Evolutionary conservation across 352 stramenopile genomes (phyloP).

Genomic region (Pythium pyrilobum): DNA sequence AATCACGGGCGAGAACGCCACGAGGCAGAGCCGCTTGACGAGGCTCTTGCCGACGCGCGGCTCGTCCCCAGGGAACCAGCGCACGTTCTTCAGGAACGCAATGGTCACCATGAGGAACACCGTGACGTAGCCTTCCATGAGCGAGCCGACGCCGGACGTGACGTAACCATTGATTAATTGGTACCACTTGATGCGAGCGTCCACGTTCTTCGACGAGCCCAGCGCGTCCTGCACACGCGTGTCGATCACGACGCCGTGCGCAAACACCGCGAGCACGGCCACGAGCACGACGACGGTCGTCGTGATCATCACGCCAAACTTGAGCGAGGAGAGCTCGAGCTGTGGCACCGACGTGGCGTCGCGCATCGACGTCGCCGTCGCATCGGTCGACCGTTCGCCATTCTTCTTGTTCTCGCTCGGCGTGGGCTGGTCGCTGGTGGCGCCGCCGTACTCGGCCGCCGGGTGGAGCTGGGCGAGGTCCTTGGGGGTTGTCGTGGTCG

Average conservation of each 20-base stretch:
- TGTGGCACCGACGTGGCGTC: no score
- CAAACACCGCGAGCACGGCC: conserved; percentile 24
- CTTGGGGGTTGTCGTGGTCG: no score
- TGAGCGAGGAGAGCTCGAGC: no score
- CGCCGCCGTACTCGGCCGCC: no score
- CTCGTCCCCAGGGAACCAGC: conserved; percentile 27
- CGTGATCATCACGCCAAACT: not conserved
- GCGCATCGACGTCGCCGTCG: no score
- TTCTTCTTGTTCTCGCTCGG: no score
- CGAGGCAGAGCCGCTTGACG: conserved; percentile 27
- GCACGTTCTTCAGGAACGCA: conserved; percentile 30
- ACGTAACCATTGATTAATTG: conserved; percentile 35
- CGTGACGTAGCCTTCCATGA: conserved; percentile 26
- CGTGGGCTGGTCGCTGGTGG: no score
- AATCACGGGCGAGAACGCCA: conserved; percentile 27
- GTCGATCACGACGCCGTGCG: conserved; percentile 27
- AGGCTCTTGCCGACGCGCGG: conserved; percentile 6
- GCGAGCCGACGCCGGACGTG: conserved; percentile 16
- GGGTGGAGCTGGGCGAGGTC: no score
- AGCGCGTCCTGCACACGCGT: conserved; percentile 25
- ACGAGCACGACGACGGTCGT: conserved; percentile 16
- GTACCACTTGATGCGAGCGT: conserved; percentile 28
- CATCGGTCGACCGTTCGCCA: no score
- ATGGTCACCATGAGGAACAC: conserved; percentile 37
- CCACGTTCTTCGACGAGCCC: conserved; percentile 24